phyloP scores from a whole-genome alignment of 2,329 filamentous ascomycete species.

The Beauveria sp. region DNA sequence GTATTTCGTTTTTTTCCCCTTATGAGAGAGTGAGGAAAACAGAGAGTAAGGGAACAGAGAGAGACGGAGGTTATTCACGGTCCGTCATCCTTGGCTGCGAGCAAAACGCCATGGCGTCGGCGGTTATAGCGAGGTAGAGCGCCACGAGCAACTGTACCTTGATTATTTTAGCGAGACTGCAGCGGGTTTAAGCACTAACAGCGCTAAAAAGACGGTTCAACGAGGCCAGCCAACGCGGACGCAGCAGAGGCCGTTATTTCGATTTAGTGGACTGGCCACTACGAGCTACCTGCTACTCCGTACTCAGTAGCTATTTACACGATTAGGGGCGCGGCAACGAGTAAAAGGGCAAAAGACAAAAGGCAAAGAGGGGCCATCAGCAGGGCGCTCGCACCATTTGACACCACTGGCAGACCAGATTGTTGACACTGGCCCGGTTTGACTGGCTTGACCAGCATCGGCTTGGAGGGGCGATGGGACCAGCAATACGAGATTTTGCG shows the following conservation, averaged over 20 bases:
- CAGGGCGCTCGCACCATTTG: not conserved
- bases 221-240: not conserved
- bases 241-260: not conserved
- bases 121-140: not conserved
- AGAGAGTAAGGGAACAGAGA: too few relatives aligned
- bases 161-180: not conserved
- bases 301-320: too few relatives aligned
- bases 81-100: not conserved
- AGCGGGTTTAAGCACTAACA: not conserved
- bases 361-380: not conserved
- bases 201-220: not conserved
- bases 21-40: too few relatives aligned
- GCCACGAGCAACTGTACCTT: not conserved
- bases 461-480: not conserved
- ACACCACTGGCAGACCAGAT: not conserved
- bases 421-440: too few relatives aligned
- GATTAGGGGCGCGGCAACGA: too few relatives aligned
- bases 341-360: not conserved
- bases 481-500: slow-evolving; percentile 11
- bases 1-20: too few relatives aligned
- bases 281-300: too few relatives aligned
- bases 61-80: too few relatives aligned
- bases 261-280: not conserved
- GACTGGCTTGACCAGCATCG: not conserved
- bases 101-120: not conserved